Conservation (phyloP, 140 eudicot species). For the Erigeron philadelphicus region DNA sequence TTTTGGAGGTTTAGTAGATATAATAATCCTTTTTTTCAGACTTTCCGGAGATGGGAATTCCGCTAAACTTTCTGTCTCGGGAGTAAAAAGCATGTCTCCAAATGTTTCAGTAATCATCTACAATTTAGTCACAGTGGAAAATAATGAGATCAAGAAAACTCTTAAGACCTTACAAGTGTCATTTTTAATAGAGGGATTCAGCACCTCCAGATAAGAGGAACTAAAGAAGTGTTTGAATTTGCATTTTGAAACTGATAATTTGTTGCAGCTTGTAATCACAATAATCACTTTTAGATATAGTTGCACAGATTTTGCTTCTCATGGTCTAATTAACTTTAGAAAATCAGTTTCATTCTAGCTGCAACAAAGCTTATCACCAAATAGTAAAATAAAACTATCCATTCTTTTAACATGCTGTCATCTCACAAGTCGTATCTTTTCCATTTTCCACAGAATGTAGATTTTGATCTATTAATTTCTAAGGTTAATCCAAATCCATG, state of each 20-base stretch:
- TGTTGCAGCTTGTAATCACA: background rate
- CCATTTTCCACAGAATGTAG: background rate
- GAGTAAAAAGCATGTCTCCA: slow-evolving; percentile 67
- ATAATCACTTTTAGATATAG: background rate
- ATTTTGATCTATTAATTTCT: background rate
- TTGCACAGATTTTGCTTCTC: background rate
- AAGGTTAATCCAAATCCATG: background rate
- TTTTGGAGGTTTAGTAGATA: slow-evolving; percentile 92
- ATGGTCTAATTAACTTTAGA: background rate
- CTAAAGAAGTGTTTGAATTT: background rate
- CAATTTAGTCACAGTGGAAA: slow-evolving; percentile 22
- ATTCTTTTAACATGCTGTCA: background rate
- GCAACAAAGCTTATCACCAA: background rate
- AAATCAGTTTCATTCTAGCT: background rate
- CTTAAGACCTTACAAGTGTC: background rate
- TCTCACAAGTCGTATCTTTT: background rate
- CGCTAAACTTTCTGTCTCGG: slow-evolving; percentile 47
- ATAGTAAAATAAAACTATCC: background rate
- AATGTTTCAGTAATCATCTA: slow-evolving; percentile 84
- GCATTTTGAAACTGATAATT: background rate
- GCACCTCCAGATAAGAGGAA: slow-evolving; percentile 1
- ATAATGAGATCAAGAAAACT: slow-evolving; percentile 14
- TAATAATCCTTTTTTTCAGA: slow-evolving; percentile 55
- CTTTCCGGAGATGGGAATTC: slow-evolving; percentile 74
- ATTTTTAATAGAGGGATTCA: background rate